A percentile compares a stretch with the other conserved stretches of the same genome.
These are phyloP conservation scores for Anastatica hierochuntica DNA, from an alignment of 345 rosid species.

Conservation along the genomic window DNA sequence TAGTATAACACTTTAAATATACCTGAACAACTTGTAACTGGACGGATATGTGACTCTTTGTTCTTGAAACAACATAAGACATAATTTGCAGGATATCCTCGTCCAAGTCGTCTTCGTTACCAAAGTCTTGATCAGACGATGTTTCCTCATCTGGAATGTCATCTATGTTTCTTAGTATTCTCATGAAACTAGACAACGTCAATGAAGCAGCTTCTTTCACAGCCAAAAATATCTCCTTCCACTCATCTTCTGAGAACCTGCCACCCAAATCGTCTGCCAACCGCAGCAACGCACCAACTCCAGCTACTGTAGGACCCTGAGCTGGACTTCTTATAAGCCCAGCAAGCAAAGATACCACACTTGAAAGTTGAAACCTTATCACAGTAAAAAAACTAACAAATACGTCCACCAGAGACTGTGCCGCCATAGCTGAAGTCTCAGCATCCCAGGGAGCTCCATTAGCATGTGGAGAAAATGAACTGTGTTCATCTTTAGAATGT, in stretches of 20 bases:
- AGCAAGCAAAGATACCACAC: slow-evolving; percentile 44
- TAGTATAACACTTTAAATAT: too few relatives aligned
- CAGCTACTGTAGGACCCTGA: slow-evolving; percentile 74
- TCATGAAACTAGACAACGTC: slow-evolving; percentile 56
- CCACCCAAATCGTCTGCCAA: slow-evolving; percentile 52
- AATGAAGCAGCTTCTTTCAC: slow-evolving; percentile 67
- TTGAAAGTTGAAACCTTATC: slow-evolving; percentile 53
- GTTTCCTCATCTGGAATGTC: slow-evolving; percentile 48
- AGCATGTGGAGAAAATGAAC: too few relatives aligned
- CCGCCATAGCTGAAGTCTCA: slow-evolving; percentile 62
- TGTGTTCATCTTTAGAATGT: too few relatives aligned
- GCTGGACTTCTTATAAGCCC: slow-evolving; percentile 61
- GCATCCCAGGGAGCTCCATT: slow-evolving; percentile 74
- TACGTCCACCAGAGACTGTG: slow-evolving; percentile 65
- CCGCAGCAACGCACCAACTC: slow-evolving; percentile 54
- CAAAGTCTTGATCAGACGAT: slow-evolving; percentile 47
- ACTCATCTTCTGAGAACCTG: slow-evolving; percentile 58
- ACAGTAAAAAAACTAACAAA: slow-evolving; percentile 45
- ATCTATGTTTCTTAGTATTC: slow-evolving; percentile 67
- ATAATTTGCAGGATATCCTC: slow-evolving; percentile 66
- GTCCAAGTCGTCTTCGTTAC: slow-evolving; percentile 45
- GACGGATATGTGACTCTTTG: slow-evolving; percentile 69
- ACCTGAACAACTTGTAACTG: slow-evolving; percentile 78
- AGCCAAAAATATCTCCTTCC: slow-evolving; percentile 50
- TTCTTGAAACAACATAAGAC: slow-evolving; percentile 74